phyloP scores from a whole-genome alignment of 2,329 filamentous ascomycete species.

The Helminthosporium solani region DNA sequence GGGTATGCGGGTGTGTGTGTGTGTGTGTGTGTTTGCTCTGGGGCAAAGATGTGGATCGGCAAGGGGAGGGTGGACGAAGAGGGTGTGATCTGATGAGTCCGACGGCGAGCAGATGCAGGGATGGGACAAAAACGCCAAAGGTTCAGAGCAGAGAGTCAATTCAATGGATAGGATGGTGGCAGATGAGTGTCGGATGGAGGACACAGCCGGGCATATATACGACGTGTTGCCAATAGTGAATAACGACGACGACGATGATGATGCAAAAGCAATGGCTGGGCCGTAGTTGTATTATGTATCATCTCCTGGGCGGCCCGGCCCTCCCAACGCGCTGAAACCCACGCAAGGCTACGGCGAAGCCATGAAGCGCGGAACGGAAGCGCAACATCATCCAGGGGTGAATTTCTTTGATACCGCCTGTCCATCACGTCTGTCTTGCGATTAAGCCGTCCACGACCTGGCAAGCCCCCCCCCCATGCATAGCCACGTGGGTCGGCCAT shows the following conservation, averaged over 20 bases:
- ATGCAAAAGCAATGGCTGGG: neutral
- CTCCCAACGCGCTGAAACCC: neutral
- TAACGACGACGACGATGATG: too few species aligned
- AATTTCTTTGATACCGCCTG: neutral
- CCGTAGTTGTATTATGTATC: neutral
- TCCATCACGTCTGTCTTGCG: constrained; percentile 4
- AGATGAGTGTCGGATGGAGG: neutral
- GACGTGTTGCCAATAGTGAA: neutral
- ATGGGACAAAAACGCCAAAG: neutral
- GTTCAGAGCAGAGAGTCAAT: neutral
- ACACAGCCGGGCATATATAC: neutral
- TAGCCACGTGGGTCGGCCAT: constrained; percentile 17
- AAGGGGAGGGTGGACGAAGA: constrained; percentile 14
- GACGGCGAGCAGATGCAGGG: neutral
- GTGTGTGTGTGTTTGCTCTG: constrained; percentile 15
- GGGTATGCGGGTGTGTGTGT: constrained; percentile 1
- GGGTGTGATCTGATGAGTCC: constrained; percentile 3
- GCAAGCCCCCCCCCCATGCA: constrained; percentile 23
- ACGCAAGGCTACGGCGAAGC: neutral
- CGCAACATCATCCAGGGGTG: neutral
- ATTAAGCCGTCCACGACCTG: constrained; percentile 4
- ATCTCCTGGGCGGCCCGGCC: neutral
- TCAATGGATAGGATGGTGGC: neutral
- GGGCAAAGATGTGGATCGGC: constrained; percentile 17
- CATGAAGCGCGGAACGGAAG: neutral